Conservation (phyloP, 441 rosid genomes). For the Gossypium gossypioides region DNA sequence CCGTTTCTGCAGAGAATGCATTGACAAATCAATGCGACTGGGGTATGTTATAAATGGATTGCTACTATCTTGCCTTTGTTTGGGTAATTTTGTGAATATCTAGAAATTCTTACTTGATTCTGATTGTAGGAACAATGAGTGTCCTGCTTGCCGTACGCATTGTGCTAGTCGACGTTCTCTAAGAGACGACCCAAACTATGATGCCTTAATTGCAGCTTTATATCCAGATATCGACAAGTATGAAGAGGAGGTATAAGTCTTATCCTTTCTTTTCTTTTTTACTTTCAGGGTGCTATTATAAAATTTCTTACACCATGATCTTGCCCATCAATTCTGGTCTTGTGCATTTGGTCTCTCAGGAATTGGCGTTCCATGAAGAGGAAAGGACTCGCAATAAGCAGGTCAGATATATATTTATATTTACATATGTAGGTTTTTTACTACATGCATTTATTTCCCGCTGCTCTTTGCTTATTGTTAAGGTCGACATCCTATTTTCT, state of each 20-base stretch:
- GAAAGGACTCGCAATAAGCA: slow-evolving; percentile 58
- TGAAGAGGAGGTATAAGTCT: slow-evolving; percentile 61
- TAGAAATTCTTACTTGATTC: slow-evolving; percentile 2
- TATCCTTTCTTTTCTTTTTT: not conserved
- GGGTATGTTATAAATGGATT: slow-evolving; percentile 46
- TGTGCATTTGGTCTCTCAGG: slow-evolving; percentile 34
- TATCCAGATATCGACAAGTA: slow-evolving; percentile 75
- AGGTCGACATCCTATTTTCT: not conserved
- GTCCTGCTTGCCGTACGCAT: slow-evolving; percentile 98
- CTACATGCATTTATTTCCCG: slow-evolving; percentile 10
- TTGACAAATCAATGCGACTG: slow-evolving; percentile 91
- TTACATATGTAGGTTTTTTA: not conserved
- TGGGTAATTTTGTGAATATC: slow-evolving; percentile 2
- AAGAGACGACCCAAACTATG: slow-evolving; percentile 89
- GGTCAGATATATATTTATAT: slow-evolving; percentile 26
- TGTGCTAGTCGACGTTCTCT: slow-evolving; percentile 95
- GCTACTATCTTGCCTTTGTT: not conserved
- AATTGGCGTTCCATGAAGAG: slow-evolving; percentile 54
- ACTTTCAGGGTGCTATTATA: not conserved
- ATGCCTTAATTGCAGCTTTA: slow-evolving; percentile 72
- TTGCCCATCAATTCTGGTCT: slow-evolving; percentile 15
- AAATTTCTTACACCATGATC: slow-evolving; percentile 3
- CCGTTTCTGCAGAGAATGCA: slow-evolving; percentile 92
- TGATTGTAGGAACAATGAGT: slow-evolving; percentile 80
- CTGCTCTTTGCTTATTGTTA: slow-evolving; percentile 9